These are phyloP conservation scores for Teratosphaeria epicoccoides DNA, from an alignment of 2,329 filamentous ascomycete species.

Conservation along the genomic window DNA sequence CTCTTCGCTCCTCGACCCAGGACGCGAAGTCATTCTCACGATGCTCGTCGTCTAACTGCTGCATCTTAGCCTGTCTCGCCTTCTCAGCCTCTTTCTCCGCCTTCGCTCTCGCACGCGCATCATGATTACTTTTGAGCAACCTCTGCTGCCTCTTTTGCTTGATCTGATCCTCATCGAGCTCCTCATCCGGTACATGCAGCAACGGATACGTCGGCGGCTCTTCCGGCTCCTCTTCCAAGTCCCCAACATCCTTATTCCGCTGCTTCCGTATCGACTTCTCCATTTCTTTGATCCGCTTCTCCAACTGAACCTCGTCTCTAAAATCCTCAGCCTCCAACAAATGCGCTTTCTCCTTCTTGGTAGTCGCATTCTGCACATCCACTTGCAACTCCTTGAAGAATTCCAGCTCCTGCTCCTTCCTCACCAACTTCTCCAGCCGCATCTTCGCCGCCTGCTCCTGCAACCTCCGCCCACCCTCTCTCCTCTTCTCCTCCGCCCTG, in stretches of 20 bases:
- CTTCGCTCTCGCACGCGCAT: slow-evolving; percentile 86
- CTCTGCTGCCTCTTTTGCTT: slow-evolving; percentile 91
- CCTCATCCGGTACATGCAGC: slow-evolving; percentile 78
- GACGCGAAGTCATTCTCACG: slow-evolving; percentile 72
- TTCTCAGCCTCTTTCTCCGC: slow-evolving; percentile 91
- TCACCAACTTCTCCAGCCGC: slow-evolving; percentile 87
- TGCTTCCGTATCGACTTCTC: slow-evolving; percentile 84
- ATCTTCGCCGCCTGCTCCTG: slow-evolving; percentile 97
- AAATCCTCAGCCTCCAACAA: slow-evolving; percentile 78
- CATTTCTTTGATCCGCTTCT: slow-evolving; percentile 75
- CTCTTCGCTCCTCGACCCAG: slow-evolving; percentile 76
- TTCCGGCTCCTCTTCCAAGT: slow-evolving; percentile 62
- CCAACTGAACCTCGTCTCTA: slow-evolving; percentile 79
- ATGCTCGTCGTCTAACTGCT: slow-evolving; percentile 71
- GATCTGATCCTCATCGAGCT: slow-evolving; percentile 80
- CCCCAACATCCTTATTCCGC: slow-evolving; percentile 84
- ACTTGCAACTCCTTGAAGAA: slow-evolving; percentile 80
- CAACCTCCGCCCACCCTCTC: slow-evolving; percentile 79
- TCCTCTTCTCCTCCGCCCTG: slow-evolving; percentile 81
- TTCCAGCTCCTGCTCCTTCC: slow-evolving; percentile 89
- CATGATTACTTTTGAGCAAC: slow-evolving; percentile 87
- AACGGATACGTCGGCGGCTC: slow-evolving; percentile 80
- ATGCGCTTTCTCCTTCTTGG: slow-evolving; percentile 82
- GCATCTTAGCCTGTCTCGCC: slow-evolving; percentile 70
- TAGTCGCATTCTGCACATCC: slow-evolving; percentile 56